These are phyloP conservation scores for Spergularia marina DNA, from an alignment of 148 eudicot genomes.

Conservation along the genomic window DNA sequence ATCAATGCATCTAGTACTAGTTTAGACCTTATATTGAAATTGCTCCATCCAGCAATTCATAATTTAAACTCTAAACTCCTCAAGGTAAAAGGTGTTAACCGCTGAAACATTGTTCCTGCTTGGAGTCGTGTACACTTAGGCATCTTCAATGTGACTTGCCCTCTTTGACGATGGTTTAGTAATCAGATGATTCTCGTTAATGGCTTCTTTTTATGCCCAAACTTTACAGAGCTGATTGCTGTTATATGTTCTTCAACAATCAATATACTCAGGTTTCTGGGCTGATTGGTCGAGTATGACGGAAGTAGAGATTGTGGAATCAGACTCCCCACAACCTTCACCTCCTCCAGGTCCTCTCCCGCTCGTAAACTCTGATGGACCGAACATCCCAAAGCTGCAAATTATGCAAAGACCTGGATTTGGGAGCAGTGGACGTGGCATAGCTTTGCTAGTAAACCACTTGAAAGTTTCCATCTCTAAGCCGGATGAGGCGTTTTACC, in stretches of 20 bases:
- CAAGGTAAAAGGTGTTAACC: too few species aligned
- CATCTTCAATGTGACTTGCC: too few species aligned
- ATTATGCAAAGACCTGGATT: conserved; percentile 62
- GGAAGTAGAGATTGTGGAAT: conserved; percentile 28
- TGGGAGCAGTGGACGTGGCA: conserved; percentile 59
- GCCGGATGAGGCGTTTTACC: conserved; percentile 54
- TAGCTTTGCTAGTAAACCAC: conserved; percentile 61
- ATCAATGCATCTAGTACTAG: background rate
- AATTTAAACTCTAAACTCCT: background rate
- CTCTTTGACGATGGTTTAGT: too few species aligned
- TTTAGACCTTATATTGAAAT: background rate
- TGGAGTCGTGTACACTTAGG: too few species aligned
- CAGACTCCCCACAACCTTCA: conserved; percentile 30
- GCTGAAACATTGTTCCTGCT: too few species aligned
- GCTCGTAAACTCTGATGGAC: conserved; percentile 29
- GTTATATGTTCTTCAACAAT: background rate
- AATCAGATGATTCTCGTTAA: too few species aligned
- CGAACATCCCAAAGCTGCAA: conserved; percentile 39
- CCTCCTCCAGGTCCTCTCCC: conserved; percentile 40
- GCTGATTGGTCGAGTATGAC: conserved; percentile 37
- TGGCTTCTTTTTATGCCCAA: too few species aligned
- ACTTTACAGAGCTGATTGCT: too few species aligned
- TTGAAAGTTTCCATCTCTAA: conserved; percentile 56
- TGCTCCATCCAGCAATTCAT: background rate
- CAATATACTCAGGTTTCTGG: conserved; percentile 5